A percentile compares a stretch with the other conserved stretches of the same genome.
phyloP scores from a whole-genome alignment of 2,329 filamentous ascomycete species.

The Trichothecium sympodiale region DNA sequence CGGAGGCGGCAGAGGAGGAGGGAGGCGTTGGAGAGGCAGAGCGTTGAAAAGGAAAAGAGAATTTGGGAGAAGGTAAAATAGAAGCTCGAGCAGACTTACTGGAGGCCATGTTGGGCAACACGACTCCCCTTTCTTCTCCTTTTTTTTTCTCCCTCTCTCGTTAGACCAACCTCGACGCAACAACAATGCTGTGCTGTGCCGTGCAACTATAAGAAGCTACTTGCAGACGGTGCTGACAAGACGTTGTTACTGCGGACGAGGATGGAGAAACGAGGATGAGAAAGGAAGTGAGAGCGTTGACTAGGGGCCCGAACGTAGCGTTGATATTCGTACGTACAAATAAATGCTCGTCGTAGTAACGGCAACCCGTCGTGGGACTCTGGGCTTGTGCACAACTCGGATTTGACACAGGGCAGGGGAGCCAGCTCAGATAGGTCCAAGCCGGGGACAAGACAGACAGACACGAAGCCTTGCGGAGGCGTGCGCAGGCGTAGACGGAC shows the following conservation, averaged over 20 bases:
- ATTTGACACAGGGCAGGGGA: no score
- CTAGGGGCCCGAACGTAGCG: no score
- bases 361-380: no score
- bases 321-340: no score
- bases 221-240: not conserved
- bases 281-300: not conserved
- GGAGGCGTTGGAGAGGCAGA: slow-evolving; percentile 6
- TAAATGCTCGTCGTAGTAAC: no score
- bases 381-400: no score
- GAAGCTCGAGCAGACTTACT: slow-evolving; percentile 31
- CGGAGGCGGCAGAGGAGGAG: not conserved
- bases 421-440: no score
- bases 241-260: not conserved
- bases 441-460: no score
- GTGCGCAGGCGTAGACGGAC: no score
- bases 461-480: no score
- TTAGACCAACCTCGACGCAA: not conserved
- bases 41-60: slow-evolving; percentile 22
- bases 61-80: slow-evolving; percentile 20
- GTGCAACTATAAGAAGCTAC: not conserved
- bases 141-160: slow-evolving; percentile 1
- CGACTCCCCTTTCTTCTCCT: slow-evolving; percentile 9
- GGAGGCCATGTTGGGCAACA: slow-evolving; percentile 31
- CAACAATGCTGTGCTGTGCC: not conserved
- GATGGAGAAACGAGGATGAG: not conserved